Conservation (phyloP, 2,329 filamentous ascomycete species). For the Diaporthe longicolla region DNA sequence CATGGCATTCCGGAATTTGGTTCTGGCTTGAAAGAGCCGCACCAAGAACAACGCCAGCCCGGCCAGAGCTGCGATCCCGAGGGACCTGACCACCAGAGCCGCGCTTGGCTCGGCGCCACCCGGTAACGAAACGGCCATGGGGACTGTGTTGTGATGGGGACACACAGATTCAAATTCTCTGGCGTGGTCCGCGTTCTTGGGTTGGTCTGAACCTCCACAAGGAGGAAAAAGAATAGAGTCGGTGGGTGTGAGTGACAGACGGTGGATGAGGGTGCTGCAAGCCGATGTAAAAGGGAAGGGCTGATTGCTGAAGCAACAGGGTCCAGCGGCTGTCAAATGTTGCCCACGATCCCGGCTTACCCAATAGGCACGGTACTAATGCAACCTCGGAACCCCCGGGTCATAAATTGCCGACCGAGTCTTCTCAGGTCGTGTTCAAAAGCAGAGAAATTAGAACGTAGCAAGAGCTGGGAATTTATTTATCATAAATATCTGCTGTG, state of each 20-base stretch:
- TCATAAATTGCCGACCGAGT: not conserved
- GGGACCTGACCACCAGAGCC: not conserved
- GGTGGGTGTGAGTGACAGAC: too few relatives aligned
- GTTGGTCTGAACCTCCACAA: not conserved
- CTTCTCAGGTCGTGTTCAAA: not conserved
- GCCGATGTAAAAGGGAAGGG: too few relatives aligned
- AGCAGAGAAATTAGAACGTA: not conserved
- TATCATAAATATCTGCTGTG: not conserved
- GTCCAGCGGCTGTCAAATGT: too few relatives aligned
- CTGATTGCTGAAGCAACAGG: too few relatives aligned
- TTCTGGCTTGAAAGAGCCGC: conserved; percentile 48
- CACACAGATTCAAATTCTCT: not conserved
- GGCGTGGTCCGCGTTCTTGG: not conserved
- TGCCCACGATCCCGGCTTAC: too few relatives aligned
- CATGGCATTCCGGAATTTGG: conserved; percentile 45
- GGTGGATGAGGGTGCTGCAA: too few relatives aligned
- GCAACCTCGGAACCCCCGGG: not conserved
- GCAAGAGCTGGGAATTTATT: not conserved
- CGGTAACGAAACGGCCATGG: not conserved
- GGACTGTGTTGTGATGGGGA: not conserved
- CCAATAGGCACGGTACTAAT: not conserved
- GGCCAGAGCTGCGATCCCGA: conserved; percentile 24
- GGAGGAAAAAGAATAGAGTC: too few relatives aligned
- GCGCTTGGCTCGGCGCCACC: conserved; percentile 7
- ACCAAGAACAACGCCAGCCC: conserved; percentile 45